These are phyloP conservation scores for Alternaria triticimaculans DNA, from an alignment of 2,329 filamentous ascomycete species.

Conservation along the genomic window DNA sequence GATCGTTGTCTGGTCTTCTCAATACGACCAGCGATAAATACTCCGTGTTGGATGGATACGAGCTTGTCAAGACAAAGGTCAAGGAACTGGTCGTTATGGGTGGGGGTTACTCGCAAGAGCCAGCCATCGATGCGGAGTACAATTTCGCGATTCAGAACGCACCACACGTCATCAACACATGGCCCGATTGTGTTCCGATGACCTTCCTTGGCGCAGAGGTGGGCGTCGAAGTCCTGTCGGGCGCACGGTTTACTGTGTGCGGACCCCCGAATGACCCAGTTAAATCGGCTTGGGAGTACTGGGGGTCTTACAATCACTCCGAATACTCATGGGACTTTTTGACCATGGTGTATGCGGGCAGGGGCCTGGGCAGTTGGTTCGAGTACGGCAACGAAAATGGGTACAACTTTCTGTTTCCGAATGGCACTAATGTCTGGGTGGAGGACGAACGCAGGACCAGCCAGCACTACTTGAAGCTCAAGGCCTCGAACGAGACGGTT, in stretches of 20 bases:
- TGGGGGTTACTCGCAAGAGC: slow-evolving; percentile 53
- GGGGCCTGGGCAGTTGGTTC: slow-evolving; percentile 40
- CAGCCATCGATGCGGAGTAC: slow-evolving; percentile 50
- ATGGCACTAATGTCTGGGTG: slow-evolving; percentile 56
- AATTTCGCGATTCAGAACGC: slow-evolving; percentile 58
- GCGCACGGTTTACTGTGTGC: slow-evolving; percentile 42
- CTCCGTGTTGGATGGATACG: slow-evolving; percentile 50
- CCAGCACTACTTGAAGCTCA: slow-evolving; percentile 45
- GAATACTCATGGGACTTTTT: slow-evolving; percentile 35
- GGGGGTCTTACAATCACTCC: slow-evolving; percentile 28
- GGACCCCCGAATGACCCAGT: slow-evolving; percentile 26
- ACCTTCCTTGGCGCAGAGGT: slow-evolving; percentile 56
- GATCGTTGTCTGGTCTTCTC: slow-evolving; percentile 57
- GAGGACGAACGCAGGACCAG: slow-evolving; percentile 44
- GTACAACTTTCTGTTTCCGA: slow-evolving; percentile 50
- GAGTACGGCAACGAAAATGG: slow-evolving; percentile 49
- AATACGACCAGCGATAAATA: slow-evolving; percentile 53
- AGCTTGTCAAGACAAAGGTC: slow-evolving; percentile 56
- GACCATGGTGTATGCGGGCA: slow-evolving; percentile 27
- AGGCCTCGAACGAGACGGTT: not conserved
- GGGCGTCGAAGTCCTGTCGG: slow-evolving; percentile 52
- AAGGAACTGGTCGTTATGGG: slow-evolving; percentile 61
- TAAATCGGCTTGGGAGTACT: slow-evolving; percentile 29
- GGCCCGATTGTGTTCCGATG: slow-evolving; percentile 44
- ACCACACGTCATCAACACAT: slow-evolving; percentile 55